Conservation (phyloP, 2,329 filamentous ascomycete species). For the Botrytis medusae region DNA sequence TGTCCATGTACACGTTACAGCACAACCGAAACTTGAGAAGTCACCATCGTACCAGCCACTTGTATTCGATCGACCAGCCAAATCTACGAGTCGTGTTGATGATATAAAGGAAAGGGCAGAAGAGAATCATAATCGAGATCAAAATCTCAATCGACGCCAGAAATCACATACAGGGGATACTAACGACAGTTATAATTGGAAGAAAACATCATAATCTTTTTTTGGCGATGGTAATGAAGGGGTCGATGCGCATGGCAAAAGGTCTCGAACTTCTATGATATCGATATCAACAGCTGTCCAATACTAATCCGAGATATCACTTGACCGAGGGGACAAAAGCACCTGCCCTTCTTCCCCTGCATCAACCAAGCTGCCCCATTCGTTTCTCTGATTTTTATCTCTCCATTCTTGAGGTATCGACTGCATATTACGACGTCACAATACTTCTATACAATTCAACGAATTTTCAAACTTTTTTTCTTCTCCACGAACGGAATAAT, state of each 20-base stretch:
- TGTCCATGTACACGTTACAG: slow-evolving; percentile 15
- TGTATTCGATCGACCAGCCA: not conserved
- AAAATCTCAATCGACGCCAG: not conserved
- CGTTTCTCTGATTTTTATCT: not conserved
- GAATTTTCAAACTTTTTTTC: not conserved
- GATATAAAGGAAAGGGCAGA: not conserved
- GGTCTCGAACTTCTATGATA: not conserved
- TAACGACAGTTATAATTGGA: not conserved
- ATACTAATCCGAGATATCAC: not conserved
- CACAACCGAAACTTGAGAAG: slow-evolving; percentile 5
- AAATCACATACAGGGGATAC: not conserved
- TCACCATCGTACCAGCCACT: not conserved
- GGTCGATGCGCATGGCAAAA: slow-evolving; percentile 10
- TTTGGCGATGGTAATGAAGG: not conserved
- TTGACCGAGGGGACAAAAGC: not conserved
- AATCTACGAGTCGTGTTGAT: not conserved
- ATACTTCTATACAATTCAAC: slow-evolving; percentile 1
- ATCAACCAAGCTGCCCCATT: slow-evolving; percentile 8
- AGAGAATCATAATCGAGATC: not conserved
- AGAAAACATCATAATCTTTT: not conserved
- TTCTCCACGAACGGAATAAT: slow-evolving; percentile 3
- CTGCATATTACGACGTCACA: slow-evolving; percentile 15
- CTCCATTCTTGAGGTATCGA: not conserved
- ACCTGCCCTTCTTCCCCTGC: not conserved
- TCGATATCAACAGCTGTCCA: not conserved